Evolutionary conservation across 1,284 basidiomycete genomes (phyloP), one percentile per base, ranked within the genome.

Genomic region (Exobasidium rhododendri): DNA sequence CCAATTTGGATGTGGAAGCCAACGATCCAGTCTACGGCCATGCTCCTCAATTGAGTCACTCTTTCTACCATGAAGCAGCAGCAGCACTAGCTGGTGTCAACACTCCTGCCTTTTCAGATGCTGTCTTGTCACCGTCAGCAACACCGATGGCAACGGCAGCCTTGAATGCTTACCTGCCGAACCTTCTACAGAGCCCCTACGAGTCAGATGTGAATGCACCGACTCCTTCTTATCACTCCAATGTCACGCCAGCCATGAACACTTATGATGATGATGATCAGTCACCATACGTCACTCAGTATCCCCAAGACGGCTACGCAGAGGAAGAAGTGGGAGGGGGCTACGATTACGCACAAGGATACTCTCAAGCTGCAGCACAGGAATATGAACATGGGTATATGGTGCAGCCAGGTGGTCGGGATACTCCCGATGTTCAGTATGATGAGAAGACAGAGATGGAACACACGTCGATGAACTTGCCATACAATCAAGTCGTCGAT

Each of bases 21-120:
- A 26, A 50, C 13, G 26, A 50, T 20, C 47, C 47, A 26, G 47
- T 20, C 22, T 13, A 50, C 28, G 65, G 70, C 28, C 67, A 69
- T 31, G 62, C 13, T 4, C 69, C 67, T 0, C 68, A 69, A 26
- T 64, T 76, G 32, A 69, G 67, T 63, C 63, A 70, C 45, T 73
- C 71, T 65, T 76, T 76, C 58, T 76, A 74, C 58, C 46, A 55
- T 31, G 69, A 76, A 56, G 72, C 74, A 3, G 74, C 74, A 0
- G 58, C 61, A n/a, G 74, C 70, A 22, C 22, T 59, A 29, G 24
- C 29, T 22, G 24, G 35, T 14, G 24, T 45, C 20, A 28, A 56
- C 47, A 28, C 55, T 60, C 61, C 40, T 20, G 40, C 20, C 24
- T 14, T 13, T 43, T 20, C 26, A n/a, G 11, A 29, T 28, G 22